Evolutionary conservation across 2,329 filamentous ascomycete species (phyloP).

Genomic region (Colletotrichum camelliae): DNA sequence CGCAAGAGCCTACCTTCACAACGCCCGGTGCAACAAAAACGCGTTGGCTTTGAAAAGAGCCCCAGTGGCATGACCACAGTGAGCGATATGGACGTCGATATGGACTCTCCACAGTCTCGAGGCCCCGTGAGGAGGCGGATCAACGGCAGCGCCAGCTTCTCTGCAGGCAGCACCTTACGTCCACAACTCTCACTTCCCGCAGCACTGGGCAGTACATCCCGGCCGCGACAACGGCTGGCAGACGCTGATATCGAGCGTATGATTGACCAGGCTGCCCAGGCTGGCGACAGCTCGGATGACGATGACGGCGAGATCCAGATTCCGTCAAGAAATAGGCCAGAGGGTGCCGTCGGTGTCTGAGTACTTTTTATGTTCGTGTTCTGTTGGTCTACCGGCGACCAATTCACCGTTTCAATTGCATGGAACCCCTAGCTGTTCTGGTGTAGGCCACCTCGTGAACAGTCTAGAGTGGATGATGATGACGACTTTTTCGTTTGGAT

Average conservation of each 20-base stretch:
- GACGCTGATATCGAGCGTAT: conserved; percentile 66
- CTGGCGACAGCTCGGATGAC: conserved; percentile 60
- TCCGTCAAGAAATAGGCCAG: conserved; percentile 38
- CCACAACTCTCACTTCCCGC: conserved; percentile 54
- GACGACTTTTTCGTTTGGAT: conserved; percentile 6
- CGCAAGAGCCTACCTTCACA: conserved; percentile 58
- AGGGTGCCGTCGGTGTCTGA: conserved; percentile 24
- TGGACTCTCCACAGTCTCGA: conserved; percentile 40
- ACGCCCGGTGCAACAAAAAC: conserved; percentile 49
- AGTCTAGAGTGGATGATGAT: conserved; percentile 3
- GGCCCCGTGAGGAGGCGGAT: conserved; percentile 27
- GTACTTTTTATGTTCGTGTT: neutral
- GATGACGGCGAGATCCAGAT: conserved; percentile 60
- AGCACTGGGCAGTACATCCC: conserved; percentile 46
- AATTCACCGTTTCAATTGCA: neutral
- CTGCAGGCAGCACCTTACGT: conserved; percentile 26
- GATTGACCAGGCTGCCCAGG: conserved; percentile 57
- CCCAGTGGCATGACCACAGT: conserved; percentile 39
- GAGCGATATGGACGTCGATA: conserved; percentile 52
- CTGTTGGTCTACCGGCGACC: neutral
- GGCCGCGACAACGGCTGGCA: conserved; percentile 47
- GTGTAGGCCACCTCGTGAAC: neutral
- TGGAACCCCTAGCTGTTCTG: neutral
- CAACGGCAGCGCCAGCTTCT: conserved; percentile 33
- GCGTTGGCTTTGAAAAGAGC: conserved; percentile 54